Base-by-base conservation (phyloP, 108 stramenopile genomes). In the Licmophora abbreviata region DNA sequence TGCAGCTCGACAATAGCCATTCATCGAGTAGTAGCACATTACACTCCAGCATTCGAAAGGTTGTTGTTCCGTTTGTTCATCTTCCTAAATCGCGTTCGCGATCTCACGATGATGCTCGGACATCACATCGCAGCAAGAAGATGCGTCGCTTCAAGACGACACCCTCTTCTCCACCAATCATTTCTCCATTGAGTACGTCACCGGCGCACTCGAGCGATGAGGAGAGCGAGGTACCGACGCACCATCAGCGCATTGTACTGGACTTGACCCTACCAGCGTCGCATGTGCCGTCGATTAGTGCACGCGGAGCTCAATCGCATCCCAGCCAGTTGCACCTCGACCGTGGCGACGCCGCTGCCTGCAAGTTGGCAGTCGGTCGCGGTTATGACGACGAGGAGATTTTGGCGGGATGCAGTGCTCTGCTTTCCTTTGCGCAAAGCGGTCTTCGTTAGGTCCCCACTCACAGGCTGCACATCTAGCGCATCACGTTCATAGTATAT, bases 401-500 rank as follows among this genome's bases (percentile, higher is more conserved):
- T 22, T 29, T 78, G 20, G 71, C 71, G 18, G 77, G 77, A 6
- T 78, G 71, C 36, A 64, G 34, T 20, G 77, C 77, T 14, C 52
- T 78, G 4, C n/a, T n/a, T n/a, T n/a, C n/a, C n/a, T n/a, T n/a
- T n/a, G n/a, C n/a, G n/a, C n/a, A n/a, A n/a, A n/a, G n/a, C n/a
- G n/a, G n/a, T n/a, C n/a, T n/a, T n/a, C n/a, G n/a, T n/a, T n/a
- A n/a, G n/a, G n/a, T n/a, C n/a, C n/a, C n/a, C n/a, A n/a, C n/a
- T n/a, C n/a, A n/a, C n/a, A n/a, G n/a, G n/a, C n/a, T n/a, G n/a
- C n/a, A n/a, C n/a, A n/a, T n/a, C n/a, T n/a, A n/a, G n/a, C n/a
- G n/a, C n/a, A n/a, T n/a, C n/a, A n/a, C n/a, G n/a, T n/a, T n/a
- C n/a, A n/a, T n/a, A n/a, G n/a, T n/a, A n/a, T n/a, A n/a, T n/a